Percentiles rank a stretch among this genome's conserved stretches.
phyloP scores from a whole-genome alignment of 768 basidiomycete species.

The Leccinum olivaceopallidum region DNA sequence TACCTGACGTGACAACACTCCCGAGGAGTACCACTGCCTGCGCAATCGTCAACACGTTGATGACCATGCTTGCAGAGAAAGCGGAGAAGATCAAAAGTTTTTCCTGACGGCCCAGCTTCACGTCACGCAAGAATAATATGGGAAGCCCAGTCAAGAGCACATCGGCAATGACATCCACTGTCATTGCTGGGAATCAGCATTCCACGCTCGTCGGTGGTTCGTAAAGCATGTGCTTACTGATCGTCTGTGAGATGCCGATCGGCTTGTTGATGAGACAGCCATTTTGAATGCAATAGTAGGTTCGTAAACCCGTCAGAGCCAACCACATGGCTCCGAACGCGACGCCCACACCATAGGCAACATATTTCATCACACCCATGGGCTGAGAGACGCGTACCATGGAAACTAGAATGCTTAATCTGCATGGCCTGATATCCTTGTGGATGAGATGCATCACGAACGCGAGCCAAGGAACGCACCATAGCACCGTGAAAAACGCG shows the following conservation, averaged over 20 bases:
- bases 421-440: background rate
- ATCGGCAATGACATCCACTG: constrained; percentile 3
- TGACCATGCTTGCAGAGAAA: constrained; percentile 1
- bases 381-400: constrained; percentile 2
- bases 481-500: constrained; percentile 5
- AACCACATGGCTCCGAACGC: constrained; percentile 1
- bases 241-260: background rate
- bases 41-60: background rate
- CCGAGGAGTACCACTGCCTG: background rate
- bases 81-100: background rate
- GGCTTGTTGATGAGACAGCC: background rate
- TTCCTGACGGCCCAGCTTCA: constrained; percentile 1
- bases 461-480: background rate
- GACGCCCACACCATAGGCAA: background rate
- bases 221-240: background rate
- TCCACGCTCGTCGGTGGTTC: background rate
- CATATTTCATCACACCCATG: background rate
- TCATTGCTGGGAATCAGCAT: background rate
- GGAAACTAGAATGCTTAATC: background rate
- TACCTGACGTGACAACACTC: background rate
- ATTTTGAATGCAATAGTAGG: background rate
- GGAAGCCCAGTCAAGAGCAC: constrained; percentile 4
- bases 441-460: background rate
- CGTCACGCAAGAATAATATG: constrained; percentile 2
- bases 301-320: background rate